Evolutionary conservation across 352 stramenopile species (phyloP).

Genomic region (Pythium rhizo-oryzae): DNA sequence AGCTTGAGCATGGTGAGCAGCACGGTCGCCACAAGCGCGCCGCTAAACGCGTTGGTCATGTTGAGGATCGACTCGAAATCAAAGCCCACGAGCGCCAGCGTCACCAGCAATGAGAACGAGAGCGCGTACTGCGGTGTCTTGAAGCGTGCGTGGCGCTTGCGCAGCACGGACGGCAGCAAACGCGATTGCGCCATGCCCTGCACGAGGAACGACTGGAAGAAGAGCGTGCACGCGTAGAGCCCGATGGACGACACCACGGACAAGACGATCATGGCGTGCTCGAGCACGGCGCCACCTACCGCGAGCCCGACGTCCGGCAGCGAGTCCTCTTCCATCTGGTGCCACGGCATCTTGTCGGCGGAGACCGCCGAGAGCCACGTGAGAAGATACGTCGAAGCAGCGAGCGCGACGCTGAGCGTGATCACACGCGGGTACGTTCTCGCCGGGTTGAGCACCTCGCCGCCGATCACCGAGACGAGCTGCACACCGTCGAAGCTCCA

Average conservation of each 20-base stretch:
- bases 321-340: constrained; percentile 26
- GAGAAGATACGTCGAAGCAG: constrained; percentile 37
- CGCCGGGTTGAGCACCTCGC: constrained; percentile 74
- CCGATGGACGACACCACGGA: constrained; percentile 66
- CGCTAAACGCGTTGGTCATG: constrained; percentile 23
- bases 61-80: constrained; percentile 56
- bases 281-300: constrained; percentile 70
- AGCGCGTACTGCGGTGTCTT: constrained; percentile 28
- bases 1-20: constrained; percentile 62
- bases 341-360: constrained; percentile 19
- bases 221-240: constrained; percentile 88
- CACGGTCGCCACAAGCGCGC: constrained; percentile 1
- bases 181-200: constrained; percentile 58
- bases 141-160: constrained; percentile 33
- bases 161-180: constrained; percentile 71
- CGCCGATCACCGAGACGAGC: constrained; percentile 76
- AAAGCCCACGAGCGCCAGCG: constrained; percentile 22
- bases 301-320: constrained; percentile 8
- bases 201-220: constrained; percentile 83
- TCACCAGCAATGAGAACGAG: constrained; percentile 9
- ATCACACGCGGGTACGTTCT: constrained; percentile 59
- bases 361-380: constrained; percentile 15
- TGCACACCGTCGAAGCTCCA: constrained; percentile 95
- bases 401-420: constrained; percentile 61
- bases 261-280: constrained; percentile 47